Evolutionary conservation across 2,329 filamentous ascomycete species (phyloP).

Genomic region (Helotiales sp.): DNA sequence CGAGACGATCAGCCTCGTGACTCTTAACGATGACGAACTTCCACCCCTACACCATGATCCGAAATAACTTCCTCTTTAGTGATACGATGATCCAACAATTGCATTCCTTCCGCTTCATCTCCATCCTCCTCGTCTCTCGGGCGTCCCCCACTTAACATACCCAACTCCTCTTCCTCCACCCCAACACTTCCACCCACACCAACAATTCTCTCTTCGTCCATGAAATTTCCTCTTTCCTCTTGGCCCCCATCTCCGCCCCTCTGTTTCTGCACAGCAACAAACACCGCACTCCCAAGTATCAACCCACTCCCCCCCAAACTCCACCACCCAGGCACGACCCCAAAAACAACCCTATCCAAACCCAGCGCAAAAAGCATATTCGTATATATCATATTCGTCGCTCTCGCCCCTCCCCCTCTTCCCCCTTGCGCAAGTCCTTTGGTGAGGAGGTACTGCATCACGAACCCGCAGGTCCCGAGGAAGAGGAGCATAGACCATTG

Average conservation of each 20-base stretch:
- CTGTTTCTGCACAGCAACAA: constrained; percentile 51
- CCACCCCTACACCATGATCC: background rate
- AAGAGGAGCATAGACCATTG: constrained; percentile 66
- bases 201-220: constrained; percentile 20
- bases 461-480: constrained; percentile 73
- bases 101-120: background rate
- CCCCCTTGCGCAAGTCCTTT: constrained; percentile 56
- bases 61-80: background rate
- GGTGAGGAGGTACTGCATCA: constrained; percentile 85
- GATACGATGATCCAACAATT: background rate
- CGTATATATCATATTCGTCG: constrained; percentile 67
- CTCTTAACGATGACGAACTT: background rate
- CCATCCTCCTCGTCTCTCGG: background rate
- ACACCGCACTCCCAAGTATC: constrained; percentile 66
- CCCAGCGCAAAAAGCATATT: constrained; percentile 69
- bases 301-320: constrained; percentile 62
- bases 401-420: constrained; percentile 40
- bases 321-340: constrained; percentile 54
- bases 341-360: constrained; percentile 65
- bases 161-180: constrained; percentile 5
- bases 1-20: background rate
- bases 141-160: background rate
- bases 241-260: background rate
- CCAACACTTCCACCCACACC: constrained; percentile 15
- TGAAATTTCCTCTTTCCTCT: background rate